These are phyloP conservation scores for Grammothele lineata DNA, from an alignment of 768 basidiomycete genomes.

Conservation along the genomic window DNA sequence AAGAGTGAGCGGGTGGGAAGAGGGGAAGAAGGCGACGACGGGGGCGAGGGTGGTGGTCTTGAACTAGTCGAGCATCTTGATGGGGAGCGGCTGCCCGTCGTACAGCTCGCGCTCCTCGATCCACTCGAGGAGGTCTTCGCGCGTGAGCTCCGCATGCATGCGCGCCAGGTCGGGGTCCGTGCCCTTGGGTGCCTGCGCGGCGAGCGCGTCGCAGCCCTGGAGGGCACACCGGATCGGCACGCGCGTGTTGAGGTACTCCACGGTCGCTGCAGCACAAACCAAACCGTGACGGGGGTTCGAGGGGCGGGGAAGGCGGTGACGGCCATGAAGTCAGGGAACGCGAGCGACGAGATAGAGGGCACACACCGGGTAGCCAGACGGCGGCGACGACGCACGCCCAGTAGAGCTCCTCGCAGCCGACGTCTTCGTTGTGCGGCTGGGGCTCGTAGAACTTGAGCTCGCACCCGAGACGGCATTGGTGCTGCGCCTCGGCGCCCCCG, in stretches of 20 bases:
- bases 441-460: not conserved
- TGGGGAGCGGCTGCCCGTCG: not conserved
- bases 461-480: not conserved
- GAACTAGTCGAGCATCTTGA: not conserved
- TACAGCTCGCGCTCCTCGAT: slow-evolving; percentile 5
- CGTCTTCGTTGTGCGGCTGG: slow-evolving; percentile 1
- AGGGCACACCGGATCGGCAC: slow-evolving; percentile 1
- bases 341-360: not conserved
- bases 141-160: slow-evolving; percentile 1
- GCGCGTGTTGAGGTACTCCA: not conserved
- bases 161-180: slow-evolving; percentile 1
- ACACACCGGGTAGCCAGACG: slow-evolving; percentile 3
- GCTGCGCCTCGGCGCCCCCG: not conserved
- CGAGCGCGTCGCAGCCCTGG: not conserved
- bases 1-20: no score
- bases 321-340: not conserved
- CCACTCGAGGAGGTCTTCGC: slow-evolving; percentile 4
- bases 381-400: slow-evolving; percentile 2
- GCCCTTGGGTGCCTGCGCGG: not conserved
- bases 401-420: not conserved
- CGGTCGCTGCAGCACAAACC: not conserved
- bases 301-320: not conserved
- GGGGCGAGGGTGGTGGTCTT: not conserved
- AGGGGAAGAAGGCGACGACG: not conserved
- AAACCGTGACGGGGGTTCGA: no score